Percentiles rank a stretch among this genome's conserved stretches.
Evolutionary conservation across 2,329 filamentous ascomycete species (phyloP).

Genomic region (Chaetoscypha palmicola): DNA sequence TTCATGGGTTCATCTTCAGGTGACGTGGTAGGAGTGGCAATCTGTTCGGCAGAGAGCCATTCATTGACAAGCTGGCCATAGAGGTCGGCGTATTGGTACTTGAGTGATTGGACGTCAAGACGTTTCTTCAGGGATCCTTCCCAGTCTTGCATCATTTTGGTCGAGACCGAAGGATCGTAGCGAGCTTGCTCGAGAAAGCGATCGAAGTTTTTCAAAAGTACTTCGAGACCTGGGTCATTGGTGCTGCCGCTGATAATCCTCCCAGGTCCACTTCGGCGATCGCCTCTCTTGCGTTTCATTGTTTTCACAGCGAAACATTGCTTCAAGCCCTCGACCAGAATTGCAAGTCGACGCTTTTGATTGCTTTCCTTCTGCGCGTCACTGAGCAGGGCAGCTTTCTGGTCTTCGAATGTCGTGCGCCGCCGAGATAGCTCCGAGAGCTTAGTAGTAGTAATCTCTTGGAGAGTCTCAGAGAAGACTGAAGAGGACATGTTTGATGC

Average conservation of each 20-base stretch:
- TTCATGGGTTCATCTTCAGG: slow-evolving; percentile 14
- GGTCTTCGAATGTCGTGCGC: slow-evolving; percentile 41
- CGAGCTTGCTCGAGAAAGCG: slow-evolving; percentile 46
- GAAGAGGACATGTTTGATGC: slow-evolving; percentile 32
- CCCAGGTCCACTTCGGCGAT: slow-evolving; percentile 6
- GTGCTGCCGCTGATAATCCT: slow-evolving; percentile 15
- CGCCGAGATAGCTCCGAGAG: slow-evolving; percentile 49
- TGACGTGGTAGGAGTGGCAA: slow-evolving; percentile 2
- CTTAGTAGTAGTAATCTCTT: slow-evolving; percentile 49
- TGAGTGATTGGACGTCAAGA: slow-evolving; percentile 43
- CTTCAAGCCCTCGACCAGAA: slow-evolving; percentile 26
- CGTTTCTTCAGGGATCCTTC: slow-evolving; percentile 41
- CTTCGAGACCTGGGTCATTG: slow-evolving; percentile 17
- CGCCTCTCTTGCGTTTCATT: slow-evolving; percentile 11
- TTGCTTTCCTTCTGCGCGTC: slow-evolving; percentile 29
- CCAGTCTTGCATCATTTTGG: slow-evolving; percentile 39
- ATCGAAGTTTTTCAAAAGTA: slow-evolving; percentile 36
- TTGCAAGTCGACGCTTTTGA: slow-evolving; percentile 32
- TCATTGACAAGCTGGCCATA: slow-evolving; percentile 50
- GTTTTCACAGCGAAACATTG: slow-evolving; percentile 28
- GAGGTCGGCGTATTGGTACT: slow-evolving; percentile 48
- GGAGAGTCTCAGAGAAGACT: slow-evolving; percentile 45
- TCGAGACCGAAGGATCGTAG: slow-evolving; percentile 46
- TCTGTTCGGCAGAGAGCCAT: slow-evolving; percentile 37
- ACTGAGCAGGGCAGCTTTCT: slow-evolving; percentile 37